Percentiles rank a stretch among this genome's conserved stretches.
These are phyloP conservation scores for Penicillium brevicompactum DNA, from an alignment of 2,329 filamentous ascomycete genomes.

Conservation along the genomic window DNA sequence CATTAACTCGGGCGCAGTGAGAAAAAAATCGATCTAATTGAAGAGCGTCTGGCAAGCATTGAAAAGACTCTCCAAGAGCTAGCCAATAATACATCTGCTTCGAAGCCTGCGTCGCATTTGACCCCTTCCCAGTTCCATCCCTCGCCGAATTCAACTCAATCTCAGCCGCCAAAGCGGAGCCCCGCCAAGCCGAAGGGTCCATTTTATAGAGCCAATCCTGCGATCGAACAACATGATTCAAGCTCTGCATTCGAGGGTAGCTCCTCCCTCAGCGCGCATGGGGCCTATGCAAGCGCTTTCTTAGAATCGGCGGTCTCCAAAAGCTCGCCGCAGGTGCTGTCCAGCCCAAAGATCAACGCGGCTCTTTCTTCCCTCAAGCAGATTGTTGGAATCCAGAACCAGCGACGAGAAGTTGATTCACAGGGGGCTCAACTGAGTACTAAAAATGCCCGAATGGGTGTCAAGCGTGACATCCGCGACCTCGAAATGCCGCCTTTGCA, in stretches of 20 bases:
- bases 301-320: constrained; percentile 45
- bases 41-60: constrained; percentile 52
- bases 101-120: constrained; percentile 8
- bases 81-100: constrained; percentile 9
- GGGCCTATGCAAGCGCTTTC: constrained; percentile 48
- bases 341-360: constrained; percentile 41
- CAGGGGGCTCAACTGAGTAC: constrained; percentile 32
- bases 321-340: constrained; percentile 34
- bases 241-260: constrained; percentile 50
- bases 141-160: constrained; percentile 1
- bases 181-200: constrained; percentile 6
- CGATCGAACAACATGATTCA: constrained; percentile 32
- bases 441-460: constrained; percentile 21
- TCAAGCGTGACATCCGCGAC: constrained; percentile 32
- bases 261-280: constrained; percentile 52
- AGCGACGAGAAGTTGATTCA: constrained; percentile 23
- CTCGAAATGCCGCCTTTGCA: constrained; percentile 40
- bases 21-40: constrained; percentile 56
- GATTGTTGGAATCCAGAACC: constrained; percentile 41
- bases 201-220: constrained; percentile 23
- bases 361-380: constrained; percentile 42
- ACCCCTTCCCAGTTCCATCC: neutral
- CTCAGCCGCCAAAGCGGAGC: constrained; percentile 6
- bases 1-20: constrained; percentile 40
- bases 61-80: constrained; percentile 40